Percentiles rank a stretch among this genome's conserved stretches.
phyloP scores from a whole-genome alignment of 345 rosid species.

The Aquilaria sinensis region DNA sequence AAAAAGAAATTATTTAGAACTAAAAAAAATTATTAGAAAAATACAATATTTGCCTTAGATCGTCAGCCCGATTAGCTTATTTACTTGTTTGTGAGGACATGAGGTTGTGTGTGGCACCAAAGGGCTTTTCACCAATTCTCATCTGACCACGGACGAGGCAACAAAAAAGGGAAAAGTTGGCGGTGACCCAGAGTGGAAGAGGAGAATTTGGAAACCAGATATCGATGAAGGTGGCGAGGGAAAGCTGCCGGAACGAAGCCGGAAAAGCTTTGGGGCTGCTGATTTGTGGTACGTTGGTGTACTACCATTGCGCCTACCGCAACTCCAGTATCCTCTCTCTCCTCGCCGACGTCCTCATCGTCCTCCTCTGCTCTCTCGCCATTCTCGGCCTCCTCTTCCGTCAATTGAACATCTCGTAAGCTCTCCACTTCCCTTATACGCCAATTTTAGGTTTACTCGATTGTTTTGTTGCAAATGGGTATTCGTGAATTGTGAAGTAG shows the following conservation, averaged over 20 bases:
- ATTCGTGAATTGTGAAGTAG: no score
- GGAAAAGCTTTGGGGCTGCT: constrained; percentile 57
- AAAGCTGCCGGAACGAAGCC: constrained; percentile 34
- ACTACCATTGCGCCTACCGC: constrained; percentile 82
- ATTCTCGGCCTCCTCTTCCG: constrained; percentile 98
- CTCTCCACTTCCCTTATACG: background rate
- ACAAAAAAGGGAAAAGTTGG: no score
- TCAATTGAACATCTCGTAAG: constrained; percentile 83
- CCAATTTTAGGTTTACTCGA: constrained; percentile 4
- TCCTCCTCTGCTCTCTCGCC: constrained; percentile 97
- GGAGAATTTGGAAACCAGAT: background rate
- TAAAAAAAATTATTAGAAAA: no score
- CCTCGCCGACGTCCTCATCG: constrained; percentile 82
- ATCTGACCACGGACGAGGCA: no score
- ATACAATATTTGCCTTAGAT: no score
- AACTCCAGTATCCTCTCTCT: constrained; percentile 77
- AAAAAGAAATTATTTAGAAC: no score
- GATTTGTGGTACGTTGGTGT: constrained; percentile 62
- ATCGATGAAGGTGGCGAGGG: constrained; percentile 14
- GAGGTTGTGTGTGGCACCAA: no score
- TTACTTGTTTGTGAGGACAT: no score
- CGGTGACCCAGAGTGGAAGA: background rate
- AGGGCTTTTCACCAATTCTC: no score
- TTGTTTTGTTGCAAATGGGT: background rate
- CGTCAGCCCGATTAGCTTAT: no score